Conservation (phyloP, 306 rosid genomes). For the Casuarina glauca region DNA sequence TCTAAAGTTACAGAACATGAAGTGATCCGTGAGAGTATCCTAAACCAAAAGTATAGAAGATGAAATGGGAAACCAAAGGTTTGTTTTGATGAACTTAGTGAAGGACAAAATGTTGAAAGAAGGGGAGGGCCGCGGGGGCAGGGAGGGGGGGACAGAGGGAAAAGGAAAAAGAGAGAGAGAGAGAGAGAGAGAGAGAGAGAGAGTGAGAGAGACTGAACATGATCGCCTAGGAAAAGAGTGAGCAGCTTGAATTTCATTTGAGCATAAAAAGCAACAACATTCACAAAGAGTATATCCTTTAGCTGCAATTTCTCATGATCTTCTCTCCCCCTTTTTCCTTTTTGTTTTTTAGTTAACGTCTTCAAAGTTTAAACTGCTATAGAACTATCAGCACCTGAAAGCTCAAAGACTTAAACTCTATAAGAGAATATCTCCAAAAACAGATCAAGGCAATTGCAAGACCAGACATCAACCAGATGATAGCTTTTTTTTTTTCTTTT, state of each 20-base stretch:
- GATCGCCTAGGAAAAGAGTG: not conserved
- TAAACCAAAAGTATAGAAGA: not conserved
- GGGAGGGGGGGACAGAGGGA: too few species aligned
- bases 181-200: too few species aligned
- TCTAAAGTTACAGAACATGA: not conserved
- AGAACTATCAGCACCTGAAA: not conserved
- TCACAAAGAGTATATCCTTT: not conserved
- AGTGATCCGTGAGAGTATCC: conserved; percentile 5
- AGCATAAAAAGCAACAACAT: not conserved
- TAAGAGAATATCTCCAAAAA: not conserved
- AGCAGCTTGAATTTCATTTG: not conserved
- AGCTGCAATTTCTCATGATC: not conserved
- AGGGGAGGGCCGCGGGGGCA: too few species aligned
- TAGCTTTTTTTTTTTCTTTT: not conserved
- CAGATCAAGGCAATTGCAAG: not conserved
- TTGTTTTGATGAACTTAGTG: not conserved
- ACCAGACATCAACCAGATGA: conserved; percentile 12
- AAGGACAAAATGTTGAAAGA: not conserved
- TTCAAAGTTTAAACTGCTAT: not conserved
- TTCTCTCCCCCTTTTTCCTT: not conserved
- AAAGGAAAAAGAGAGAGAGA: not conserved
- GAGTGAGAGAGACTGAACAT: not conserved
- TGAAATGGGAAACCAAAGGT: not conserved
- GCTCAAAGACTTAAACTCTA: conserved; percentile 1
- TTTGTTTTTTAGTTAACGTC: not conserved